Percentiles rank a stretch among this genome's conserved stretches.
Conservation (phyloP, 129 eudicot genomes). For the Centaurea solstitialis region DNA sequence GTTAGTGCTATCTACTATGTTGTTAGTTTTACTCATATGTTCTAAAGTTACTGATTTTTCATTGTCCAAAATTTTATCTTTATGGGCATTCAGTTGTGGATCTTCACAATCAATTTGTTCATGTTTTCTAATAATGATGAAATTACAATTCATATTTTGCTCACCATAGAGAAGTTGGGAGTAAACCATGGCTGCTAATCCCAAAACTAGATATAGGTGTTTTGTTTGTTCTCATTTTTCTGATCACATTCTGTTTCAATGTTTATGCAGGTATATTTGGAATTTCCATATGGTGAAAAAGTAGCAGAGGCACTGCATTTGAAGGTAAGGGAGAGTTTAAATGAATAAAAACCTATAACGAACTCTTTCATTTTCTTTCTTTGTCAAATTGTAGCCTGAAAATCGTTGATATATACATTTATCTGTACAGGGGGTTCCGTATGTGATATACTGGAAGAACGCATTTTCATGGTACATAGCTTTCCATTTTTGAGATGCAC, state of each 20-base stretch:
- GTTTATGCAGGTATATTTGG: conserved; percentile 77
- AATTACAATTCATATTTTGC: background rate
- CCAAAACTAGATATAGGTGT: background rate
- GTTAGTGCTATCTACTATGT: too few relatives aligned
- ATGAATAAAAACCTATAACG: background rate
- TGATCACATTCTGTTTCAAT: conserved; percentile 21
- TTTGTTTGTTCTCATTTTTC: background rate
- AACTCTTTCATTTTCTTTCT: background rate
- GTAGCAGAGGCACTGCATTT: conserved; percentile 74
- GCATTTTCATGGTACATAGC: conserved; percentile 68
- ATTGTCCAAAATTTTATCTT: too few relatives aligned
- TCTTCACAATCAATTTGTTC: background rate
- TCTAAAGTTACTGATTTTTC: too few relatives aligned
- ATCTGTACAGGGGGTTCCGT: conserved; percentile 79
- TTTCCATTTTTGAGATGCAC: conserved; percentile 84
- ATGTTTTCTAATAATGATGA: background rate
- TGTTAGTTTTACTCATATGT: too few relatives aligned
- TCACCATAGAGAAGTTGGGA: background rate
- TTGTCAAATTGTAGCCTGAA: background rate
- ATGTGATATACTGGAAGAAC: conserved; percentile 86
- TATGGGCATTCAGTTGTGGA: background rate
- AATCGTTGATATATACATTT: background rate
- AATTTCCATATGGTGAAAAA: conserved; percentile 69
- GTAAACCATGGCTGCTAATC: background rate
- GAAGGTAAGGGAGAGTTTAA: conserved; percentile 47